Evolutionary conservation across 495 filamentous ascomycete genomes (phyloP), one percentile per base, ranked within the genome.

Genomic region (Penicillium chermesinum): DNA sequence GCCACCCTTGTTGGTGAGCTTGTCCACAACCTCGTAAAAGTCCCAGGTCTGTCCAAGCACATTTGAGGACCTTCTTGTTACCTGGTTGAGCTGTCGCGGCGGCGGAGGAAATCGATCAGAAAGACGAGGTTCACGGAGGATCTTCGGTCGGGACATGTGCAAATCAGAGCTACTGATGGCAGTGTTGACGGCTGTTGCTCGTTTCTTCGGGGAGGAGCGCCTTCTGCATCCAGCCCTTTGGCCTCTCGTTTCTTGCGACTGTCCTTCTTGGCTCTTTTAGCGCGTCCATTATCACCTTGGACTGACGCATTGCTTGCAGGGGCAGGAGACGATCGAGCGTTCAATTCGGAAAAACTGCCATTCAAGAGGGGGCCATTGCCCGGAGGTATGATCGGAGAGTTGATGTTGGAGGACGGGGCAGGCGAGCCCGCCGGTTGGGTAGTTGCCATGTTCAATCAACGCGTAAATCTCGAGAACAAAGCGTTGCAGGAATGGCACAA

Each of bases 1-100:
- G 35, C 82, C 87, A 66, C 90, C 89, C 61, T 93, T 91, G 56
- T 96, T 96, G 52, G 82, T 86, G 35, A 93, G 87, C 63, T 86
- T 89, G 55, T 75, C 71, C 16, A 66, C 65, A 9, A 72, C 62
- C 41, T 75, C 71, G 38, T 70, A 69, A 35, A 74, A 74, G 40
- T 71, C 64, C 63, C 69, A 73, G 44, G 53, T 66, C 46, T 73
- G 59, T 3, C 58, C 63, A 13, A 69, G 46, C 0, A 65, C 54
- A 10, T 61, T 49, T 1, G 66, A 70, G 7, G 53, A 54, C 50
- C 72, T 73, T 19, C 59, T 61, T 14, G 46, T 61, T 36, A 71
- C 60, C 30, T 59, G 66, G 38, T 65, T 73, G 49, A 73, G 53
- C 43, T 75, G 72, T 10, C 72, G 69, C 43, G 66, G 58, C 15